phyloP scores from a whole-genome alignment of 73 alveolate genomes.

The Uronychia setigera region DNA sequence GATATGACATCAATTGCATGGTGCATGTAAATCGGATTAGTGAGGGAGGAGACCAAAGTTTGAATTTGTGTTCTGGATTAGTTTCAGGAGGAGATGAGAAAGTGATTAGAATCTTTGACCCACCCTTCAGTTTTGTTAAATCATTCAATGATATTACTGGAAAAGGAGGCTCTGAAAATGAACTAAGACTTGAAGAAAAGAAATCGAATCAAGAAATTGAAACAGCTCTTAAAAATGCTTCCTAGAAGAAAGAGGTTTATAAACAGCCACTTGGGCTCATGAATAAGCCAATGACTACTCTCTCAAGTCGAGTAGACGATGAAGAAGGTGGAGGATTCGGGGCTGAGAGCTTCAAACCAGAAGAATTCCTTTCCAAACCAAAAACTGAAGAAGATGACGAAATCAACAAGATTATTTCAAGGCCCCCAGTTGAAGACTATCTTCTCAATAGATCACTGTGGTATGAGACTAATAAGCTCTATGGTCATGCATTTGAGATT shows the following conservation, averaged over 20 bases:
- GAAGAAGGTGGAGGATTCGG: conserved; percentile 66
- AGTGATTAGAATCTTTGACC: conserved; percentile 89
- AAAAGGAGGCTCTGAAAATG: conserved; percentile 38
- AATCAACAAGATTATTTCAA: conserved; percentile 56
- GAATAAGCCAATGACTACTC: conserved; percentile 78
- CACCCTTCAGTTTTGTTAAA: conserved; percentile 83
- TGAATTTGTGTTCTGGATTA: conserved; percentile 62
- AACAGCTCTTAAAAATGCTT: conserved; percentile 70
- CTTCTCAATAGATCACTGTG: conserved; percentile 92
- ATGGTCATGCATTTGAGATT: conserved; percentile 98
- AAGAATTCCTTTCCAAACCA: conserved; percentile 69
- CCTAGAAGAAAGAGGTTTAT: conserved; percentile 31
- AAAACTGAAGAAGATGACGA: conserved; percentile 66
- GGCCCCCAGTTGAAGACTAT: conserved; percentile 95
- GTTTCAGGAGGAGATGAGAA: conserved; percentile 97
- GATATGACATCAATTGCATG: conserved; percentile 91
- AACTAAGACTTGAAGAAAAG: conserved; percentile 69
- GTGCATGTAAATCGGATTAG: conserved; percentile 35
- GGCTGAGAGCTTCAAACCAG: conserved; percentile 71
- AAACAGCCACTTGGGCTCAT: conserved; percentile 90
- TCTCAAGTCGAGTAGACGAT: conserved; percentile 54
- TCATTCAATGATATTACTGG: conserved; percentile 62
- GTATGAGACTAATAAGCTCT: conserved; percentile 96
- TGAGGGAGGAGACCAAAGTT: conserved; percentile 13
- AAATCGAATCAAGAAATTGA: conserved; percentile 87